Base-by-base conservation (phyloP, 352 stramenopile species). In the Phytophthora sp. region DNA sequence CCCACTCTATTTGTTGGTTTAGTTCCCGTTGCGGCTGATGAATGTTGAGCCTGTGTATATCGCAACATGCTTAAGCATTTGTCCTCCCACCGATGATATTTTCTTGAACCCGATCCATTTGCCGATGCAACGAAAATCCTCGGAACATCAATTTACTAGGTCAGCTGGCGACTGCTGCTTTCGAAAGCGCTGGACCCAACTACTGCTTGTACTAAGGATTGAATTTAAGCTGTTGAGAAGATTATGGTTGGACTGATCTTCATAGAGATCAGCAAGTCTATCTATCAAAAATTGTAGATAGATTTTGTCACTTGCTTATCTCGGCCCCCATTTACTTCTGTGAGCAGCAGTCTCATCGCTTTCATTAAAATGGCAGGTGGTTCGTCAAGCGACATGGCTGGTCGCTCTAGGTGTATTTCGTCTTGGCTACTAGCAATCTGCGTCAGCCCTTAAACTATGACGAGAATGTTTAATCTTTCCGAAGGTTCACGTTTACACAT, bases 91-190 rank as follows among this genome's bases (percentile, higher is more conserved):
- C n/a, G n/a, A n/a, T n/a, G n/a, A n/a, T n/a, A n/a, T n/a, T n/a
- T n/a, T n/a, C n/a, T n/a, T n/a, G n/a, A n/a, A 61, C 28, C 20
- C 41, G 53, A 30, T 61, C 31, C 13, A 61, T 43, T 5, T 53
- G 41, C 10, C 41, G 30, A 27, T 61, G 41, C 10, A 61, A 15
- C 15, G 41, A 54, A 23, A 62, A 62, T 4, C 21, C 53, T 28
- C 12, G 31, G 20, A 61, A 53, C 9, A 52, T 11, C 5, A 37
- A 30, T 28, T 61, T 43, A 62, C 39, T 5, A 27, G 10, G 20
- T 46, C 41, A 9, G 38, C 42, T 28, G 28, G 23, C 1, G 39
- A 46, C 2, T 35, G 31, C 6, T 38, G 28, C 2, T 30, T 23
- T 21, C 18, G 12, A 13, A 54, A 18, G n/a, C 23, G 23, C 4